Percentiles rank a stretch among this genome's conserved stretches.
phyloP scores from a whole-genome alignment of 495 filamentous ascomycete genomes.

The Neurospora cerealis region DNA sequence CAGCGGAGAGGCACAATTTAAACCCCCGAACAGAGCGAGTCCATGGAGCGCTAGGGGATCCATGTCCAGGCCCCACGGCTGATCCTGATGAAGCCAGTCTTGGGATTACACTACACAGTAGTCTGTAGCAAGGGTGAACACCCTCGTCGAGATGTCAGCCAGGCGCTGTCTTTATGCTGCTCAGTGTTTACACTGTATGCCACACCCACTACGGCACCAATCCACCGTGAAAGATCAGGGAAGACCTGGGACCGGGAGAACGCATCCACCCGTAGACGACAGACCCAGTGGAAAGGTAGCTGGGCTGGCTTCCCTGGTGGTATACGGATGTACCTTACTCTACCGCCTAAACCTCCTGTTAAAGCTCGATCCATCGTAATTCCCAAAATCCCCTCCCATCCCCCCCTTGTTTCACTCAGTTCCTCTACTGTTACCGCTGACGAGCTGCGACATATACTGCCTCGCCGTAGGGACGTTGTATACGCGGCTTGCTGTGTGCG shows the following conservation, averaged over 20 bases:
- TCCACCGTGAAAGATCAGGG: neutral
- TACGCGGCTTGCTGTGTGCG: neutral
- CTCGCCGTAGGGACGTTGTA: neutral
- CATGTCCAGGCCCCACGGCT: neutral
- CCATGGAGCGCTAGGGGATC: neutral
- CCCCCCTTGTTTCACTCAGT: neutral
- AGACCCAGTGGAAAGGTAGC: neutral
- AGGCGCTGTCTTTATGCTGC: conserved; percentile 4
- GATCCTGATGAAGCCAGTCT: conserved; percentile 12
- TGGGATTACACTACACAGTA: neutral
- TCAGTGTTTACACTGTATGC: neutral
- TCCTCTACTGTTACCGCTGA: neutral
- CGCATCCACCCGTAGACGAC: neutral
- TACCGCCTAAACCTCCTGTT: neutral
- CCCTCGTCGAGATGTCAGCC: conserved; percentile 8
- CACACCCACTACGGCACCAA: neutral
- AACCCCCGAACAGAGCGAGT: neutral
- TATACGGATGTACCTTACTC: neutral
- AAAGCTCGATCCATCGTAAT: neutral
- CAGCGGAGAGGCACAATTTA: neutral
- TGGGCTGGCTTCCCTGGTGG: neutral
- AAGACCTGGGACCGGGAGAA: neutral
- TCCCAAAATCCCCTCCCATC: neutral
- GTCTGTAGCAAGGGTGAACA: conserved; percentile 10
- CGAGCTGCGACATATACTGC: neutral